Base-by-base conservation (phyloP, 169 alveolate species). In the Plasmodium coatneyi region DNA sequence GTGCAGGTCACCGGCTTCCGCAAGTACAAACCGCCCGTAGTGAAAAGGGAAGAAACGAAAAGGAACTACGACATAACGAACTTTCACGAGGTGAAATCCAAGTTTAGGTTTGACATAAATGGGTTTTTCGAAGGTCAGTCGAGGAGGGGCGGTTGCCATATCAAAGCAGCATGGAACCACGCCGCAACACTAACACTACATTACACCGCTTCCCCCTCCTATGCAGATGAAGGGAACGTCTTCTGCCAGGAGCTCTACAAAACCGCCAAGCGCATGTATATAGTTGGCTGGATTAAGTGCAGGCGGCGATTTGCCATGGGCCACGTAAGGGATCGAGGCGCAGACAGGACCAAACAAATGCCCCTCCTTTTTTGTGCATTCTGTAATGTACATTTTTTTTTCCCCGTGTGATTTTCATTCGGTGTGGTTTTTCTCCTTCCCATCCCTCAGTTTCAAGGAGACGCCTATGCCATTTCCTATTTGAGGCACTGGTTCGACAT, bases 1-100 rank as follows among this genome's bases (percentile, higher is more conserved):
- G 5, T 19, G 34, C 79, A 84, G 93, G 93, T 84, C 36, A 84
- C 93, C n/a, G 93, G 93, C n/a, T 84, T 84, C 79, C 93, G 93
- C 6, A 84, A 84, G 46, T 84, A 84, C 41, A 84, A 76, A 76
- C 86, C 84, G 7, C 86, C 84, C 14, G 30, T 30, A 52, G 82
- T 56, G 25, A 84, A 43, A 49, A 46, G 46, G 28, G 93, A 84
- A 54, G 93, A 84, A 84, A 72, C 79, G 70, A 84, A 84, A 84
- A 84, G 46, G 60, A 56, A 84, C 41, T 84, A 84, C 79, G 93
- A 84, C 70, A 84, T 84, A 28, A 84, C 86, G 30, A 84, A 84
- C 46, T 84, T 84, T 30, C 93, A 84, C 12, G 93, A 84, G 49
- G 93, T 84, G 70, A 84, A 84, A 30, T 84, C 93, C 19, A 84